phyloP scores from a whole-genome alignment of 1,139 yeast species.

The Yamadazyma taylorii region DNA sequence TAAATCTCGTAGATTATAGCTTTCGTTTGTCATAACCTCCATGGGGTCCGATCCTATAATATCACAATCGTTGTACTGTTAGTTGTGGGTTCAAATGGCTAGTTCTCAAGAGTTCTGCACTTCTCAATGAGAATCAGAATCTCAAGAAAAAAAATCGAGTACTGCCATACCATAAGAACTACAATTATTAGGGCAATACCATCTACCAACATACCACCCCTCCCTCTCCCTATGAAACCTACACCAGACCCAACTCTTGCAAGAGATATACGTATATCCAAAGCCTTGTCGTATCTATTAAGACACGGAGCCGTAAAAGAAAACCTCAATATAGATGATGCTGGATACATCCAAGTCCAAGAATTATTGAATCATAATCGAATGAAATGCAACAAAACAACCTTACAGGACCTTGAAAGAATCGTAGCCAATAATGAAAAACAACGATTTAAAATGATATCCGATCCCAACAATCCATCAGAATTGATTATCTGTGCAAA shows the following conservation, averaged over 20 bases:
- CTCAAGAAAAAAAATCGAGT: too few species aligned
- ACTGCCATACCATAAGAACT: too few species aligned
- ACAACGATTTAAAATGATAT: conserved; percentile 56
- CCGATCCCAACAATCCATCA: conserved; percentile 20
- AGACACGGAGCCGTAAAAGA: conserved; percentile 86
- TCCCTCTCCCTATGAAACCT: not conserved
- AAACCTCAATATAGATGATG: conserved; percentile 56
- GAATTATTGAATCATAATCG: conserved; percentile 58
- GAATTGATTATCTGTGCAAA: conserved; percentile 66
- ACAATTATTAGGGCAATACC: too few species aligned
- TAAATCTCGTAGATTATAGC: too few species aligned
- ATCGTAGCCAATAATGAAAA: conserved; percentile 70
- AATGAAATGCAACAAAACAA: conserved; percentile 54
- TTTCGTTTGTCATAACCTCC: too few species aligned
- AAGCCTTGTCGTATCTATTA: conserved; percentile 69
- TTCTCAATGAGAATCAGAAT: too few species aligned
- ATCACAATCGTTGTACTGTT: too few species aligned
- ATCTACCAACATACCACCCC: too few species aligned
- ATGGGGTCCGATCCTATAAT: too few species aligned
- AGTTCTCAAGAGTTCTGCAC: too few species aligned
- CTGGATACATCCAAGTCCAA: conserved; percentile 63
- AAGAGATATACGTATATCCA: conserved; percentile 62
- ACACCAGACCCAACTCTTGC: conserved; percentile 3
- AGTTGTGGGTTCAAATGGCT: too few species aligned
- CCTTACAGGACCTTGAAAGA: conserved; percentile 55